These are phyloP conservation scores for Penicillium paxilli DNA, from an alignment of 495 filamentous ascomycete species.

Conservation along the genomic window DNA sequence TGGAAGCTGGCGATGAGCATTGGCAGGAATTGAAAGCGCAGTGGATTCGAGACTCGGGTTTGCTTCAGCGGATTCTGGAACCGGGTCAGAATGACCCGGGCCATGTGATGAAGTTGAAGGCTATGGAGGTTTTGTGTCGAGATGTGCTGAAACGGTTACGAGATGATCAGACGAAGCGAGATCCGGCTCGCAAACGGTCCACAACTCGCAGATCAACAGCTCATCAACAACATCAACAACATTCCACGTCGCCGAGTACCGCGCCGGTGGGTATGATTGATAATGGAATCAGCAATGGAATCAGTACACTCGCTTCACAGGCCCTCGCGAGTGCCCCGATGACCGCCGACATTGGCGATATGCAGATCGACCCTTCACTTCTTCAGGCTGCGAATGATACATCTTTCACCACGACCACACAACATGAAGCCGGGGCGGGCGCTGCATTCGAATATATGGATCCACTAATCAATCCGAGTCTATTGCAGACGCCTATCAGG, in stretches of 20 bases:
- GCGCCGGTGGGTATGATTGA: constrained; percentile 27
- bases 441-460: constrained; percentile 39
- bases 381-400: constrained; percentile 53
- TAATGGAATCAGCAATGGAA: constrained; percentile 45
- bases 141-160: constrained; percentile 76
- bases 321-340: constrained; percentile 50
- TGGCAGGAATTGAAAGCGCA: constrained; percentile 68
- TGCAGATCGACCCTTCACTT: constrained; percentile 68
- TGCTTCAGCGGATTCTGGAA: constrained; percentile 58
- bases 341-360: constrained; percentile 46
- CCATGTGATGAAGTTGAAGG: constrained; percentile 58
- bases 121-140: constrained; percentile 66
- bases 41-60: constrained; percentile 62
- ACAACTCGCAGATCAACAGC: constrained; percentile 16
- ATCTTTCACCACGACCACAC: constrained; percentile 36
- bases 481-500: constrained; percentile 55
- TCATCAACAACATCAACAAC: background rate
- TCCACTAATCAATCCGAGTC: constrained; percentile 28
- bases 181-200: constrained; percentile 53
- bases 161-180: constrained; percentile 62
- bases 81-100: constrained; percentile 55
- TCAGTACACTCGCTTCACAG: constrained; percentile 53
- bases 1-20: constrained; percentile 68
- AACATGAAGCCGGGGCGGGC: constrained; percentile 35
- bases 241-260: constrained; percentile 16